Evolutionary conservation across 495 filamentous ascomycete species (phyloP).

Genomic region (Aspergillus cristatus): DNA sequence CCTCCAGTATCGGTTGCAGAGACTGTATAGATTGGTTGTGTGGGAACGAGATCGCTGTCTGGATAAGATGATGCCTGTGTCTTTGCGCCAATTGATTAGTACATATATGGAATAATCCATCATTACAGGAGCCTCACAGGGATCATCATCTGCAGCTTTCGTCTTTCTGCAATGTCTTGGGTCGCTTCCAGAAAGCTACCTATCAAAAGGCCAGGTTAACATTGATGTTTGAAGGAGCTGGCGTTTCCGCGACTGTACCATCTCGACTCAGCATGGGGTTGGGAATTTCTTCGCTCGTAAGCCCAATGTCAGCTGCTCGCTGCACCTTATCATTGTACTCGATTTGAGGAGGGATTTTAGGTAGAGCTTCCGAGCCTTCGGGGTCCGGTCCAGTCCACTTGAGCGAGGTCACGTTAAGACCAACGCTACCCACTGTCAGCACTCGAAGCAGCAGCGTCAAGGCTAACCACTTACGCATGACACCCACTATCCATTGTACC

Average conservation of each 20-base stretch:
- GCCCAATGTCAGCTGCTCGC: conserved; percentile 15
- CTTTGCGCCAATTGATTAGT: conserved; percentile 5
- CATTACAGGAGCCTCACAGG: conserved; percentile 7
- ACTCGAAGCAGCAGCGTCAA: neutral
- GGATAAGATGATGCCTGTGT: conserved; percentile 7
- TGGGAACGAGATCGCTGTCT: conserved; percentile 14
- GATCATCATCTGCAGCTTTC: conserved; percentile 18
- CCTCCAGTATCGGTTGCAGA: neutral
- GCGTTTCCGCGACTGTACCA: no score
- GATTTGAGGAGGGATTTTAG: conserved; percentile 16
- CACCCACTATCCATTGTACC: conserved; percentile 25
- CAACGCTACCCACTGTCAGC: conserved; percentile 13
- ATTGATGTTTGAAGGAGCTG: neutral
- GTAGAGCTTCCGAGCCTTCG: conserved; percentile 13
- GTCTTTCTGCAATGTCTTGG: conserved; percentile 14
- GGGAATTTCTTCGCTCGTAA: conserved; percentile 8
- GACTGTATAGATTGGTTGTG: conserved; percentile 10
- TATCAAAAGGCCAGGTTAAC: neutral
- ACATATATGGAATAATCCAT: neutral
- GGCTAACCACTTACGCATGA: conserved; percentile 19
- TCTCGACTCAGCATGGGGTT: neutral
- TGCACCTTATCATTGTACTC: conserved; percentile 16
- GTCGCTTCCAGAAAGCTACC: conserved; percentile 8
- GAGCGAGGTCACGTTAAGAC: conserved; percentile 26
- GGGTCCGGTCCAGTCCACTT: conserved; percentile 18